These are phyloP conservation scores for Fusarium chlamydosporum DNA, from an alignment of 2,329 filamentous ascomycete genomes.

Conservation along the genomic window DNA sequence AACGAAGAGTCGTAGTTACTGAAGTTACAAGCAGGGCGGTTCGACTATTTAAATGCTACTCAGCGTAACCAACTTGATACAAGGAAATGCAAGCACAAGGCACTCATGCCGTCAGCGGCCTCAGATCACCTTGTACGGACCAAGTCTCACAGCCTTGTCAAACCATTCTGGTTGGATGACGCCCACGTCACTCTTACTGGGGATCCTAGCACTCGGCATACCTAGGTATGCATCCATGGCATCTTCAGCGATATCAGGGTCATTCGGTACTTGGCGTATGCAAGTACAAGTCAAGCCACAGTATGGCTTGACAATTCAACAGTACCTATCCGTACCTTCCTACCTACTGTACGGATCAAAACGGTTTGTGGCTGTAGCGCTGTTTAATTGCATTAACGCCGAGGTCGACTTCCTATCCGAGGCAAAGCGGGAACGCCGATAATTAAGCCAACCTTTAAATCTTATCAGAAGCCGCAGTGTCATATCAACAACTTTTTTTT, in stretches of 20 bases:
- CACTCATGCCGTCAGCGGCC: constrained; percentile 44
- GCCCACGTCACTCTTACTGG: constrained; percentile 39
- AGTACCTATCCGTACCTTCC: background rate
- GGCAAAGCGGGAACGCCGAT: constrained; percentile 43
- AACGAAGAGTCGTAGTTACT: background rate
- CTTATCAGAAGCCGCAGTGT: constrained; percentile 30
- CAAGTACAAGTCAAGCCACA: constrained; percentile 11
- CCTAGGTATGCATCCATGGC: background rate
- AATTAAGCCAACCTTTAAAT: constrained; percentile 32
- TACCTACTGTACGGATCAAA: background rate
- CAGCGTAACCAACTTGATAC: constrained; percentile 15
- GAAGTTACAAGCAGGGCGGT: background rate
- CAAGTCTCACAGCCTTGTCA: constrained; percentile 33
- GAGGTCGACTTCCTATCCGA: constrained; percentile 44
- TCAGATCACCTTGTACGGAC: constrained; percentile 35
- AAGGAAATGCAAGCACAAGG: constrained; percentile 27
- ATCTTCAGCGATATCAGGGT: constrained; percentile 14
- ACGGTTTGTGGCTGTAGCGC: background rate
- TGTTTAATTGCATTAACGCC: constrained; percentile 44
- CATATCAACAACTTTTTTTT: constrained; percentile 16
- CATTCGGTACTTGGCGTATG: constrained; percentile 13
- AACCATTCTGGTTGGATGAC: constrained; percentile 38
- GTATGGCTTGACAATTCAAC: constrained; percentile 4
- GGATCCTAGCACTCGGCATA: constrained; percentile 24
- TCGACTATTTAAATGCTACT: constrained; percentile 23